Percentiles rank a stretch among this genome's conserved stretches.
Evolutionary conservation across 495 filamentous ascomycete species (phyloP).

Genomic region (Amniculicola lignicola): DNA sequence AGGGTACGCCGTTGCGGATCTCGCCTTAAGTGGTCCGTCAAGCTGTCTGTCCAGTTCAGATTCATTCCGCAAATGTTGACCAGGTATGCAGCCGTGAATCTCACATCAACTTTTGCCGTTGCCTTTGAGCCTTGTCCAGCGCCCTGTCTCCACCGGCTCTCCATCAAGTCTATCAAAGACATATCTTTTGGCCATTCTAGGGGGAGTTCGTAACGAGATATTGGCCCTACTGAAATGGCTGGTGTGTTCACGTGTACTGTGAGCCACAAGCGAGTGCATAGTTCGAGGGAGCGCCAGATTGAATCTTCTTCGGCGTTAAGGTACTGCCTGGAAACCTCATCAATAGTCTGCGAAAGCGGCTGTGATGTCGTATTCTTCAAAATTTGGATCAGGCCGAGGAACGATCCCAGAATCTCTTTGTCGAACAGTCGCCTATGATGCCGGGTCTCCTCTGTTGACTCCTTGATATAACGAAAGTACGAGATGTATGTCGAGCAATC

Average conservation of each 20-base stretch:
- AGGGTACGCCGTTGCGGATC: not conserved
- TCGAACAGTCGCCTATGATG: not conserved
- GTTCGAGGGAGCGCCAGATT: conserved; percentile 6
- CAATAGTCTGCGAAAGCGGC: not conserved
- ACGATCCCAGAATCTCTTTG: not conserved
- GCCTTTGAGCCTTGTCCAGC: not conserved
- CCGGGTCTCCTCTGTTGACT: not conserved
- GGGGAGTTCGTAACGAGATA: conserved; percentile 1
- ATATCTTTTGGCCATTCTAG: not conserved
- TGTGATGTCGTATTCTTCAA: not conserved
- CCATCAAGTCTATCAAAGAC: not conserved
- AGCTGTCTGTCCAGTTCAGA: conserved; percentile 6
- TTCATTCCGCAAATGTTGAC: conserved; percentile 6
- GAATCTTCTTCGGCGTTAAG: not conserved
- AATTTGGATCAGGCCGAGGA: not conserved
- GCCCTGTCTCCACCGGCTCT: not conserved
- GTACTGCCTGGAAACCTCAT: not conserved
- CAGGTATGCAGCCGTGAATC: conserved; percentile 14
- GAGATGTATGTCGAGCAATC: not conserved
- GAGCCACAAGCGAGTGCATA: conserved; percentile 12
- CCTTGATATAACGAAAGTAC: not conserved
- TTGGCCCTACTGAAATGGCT: conserved; percentile 6
- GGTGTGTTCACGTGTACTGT: conserved; percentile 8
- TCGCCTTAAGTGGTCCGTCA: conserved; percentile 4
- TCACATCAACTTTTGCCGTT: not conserved